These are phyloP conservation scores for Taxawa tesnikishii DNA, from an alignment of 2,329 filamentous ascomycete genomes.

Conservation along the genomic window DNA sequence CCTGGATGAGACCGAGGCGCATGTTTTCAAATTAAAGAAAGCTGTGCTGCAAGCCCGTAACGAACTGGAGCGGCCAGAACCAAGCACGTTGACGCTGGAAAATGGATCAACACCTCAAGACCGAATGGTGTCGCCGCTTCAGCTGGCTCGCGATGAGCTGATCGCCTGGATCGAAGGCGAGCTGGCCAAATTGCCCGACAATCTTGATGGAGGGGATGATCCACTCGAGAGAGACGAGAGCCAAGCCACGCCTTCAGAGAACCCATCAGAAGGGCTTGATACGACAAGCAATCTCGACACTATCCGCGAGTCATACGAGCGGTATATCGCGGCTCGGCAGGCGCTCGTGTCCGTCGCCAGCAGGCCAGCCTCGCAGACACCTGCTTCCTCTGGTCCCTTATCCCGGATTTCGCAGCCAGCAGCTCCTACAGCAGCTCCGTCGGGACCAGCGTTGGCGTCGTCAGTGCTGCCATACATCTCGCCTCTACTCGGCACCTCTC, in stretches of 20 bases:
- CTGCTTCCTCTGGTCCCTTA: neutral
- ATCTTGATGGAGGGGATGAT: slow-evolving; percentile 1
- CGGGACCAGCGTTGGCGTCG: neutral
- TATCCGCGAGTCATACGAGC: slow-evolving; percentile 1
- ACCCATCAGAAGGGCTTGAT: neutral
- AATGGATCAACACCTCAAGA: too few relatives aligned
- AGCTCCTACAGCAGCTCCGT: neutral
- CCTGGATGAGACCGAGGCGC: neutral
- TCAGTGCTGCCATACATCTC: slow-evolving; percentile 15
- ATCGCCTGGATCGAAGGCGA: slow-evolving; percentile 7
- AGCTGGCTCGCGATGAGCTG: slow-evolving; percentile 5
- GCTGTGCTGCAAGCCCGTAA: slow-evolving; percentile 5
- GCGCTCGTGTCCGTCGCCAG: slow-evolving; percentile 1
- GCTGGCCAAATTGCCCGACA: slow-evolving; percentile 6
- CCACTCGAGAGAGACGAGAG: neutral
- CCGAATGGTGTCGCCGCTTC: slow-evolving; percentile 1
- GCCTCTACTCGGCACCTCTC: slow-evolving; percentile 10
- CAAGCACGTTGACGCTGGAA: neutral
- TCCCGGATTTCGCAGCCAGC: neutral
- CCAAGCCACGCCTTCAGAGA: neutral
- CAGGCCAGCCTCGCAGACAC: neutral
- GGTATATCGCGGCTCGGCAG: slow-evolving; percentile 3
- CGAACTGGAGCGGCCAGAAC: neutral
- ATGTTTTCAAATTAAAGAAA: slow-evolving; percentile 7
- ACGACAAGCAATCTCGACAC: slow-evolving; percentile 1